Conservation (phyloP, 495 filamentous ascomycete genomes). For the Cladorrhinum samala region DNA sequence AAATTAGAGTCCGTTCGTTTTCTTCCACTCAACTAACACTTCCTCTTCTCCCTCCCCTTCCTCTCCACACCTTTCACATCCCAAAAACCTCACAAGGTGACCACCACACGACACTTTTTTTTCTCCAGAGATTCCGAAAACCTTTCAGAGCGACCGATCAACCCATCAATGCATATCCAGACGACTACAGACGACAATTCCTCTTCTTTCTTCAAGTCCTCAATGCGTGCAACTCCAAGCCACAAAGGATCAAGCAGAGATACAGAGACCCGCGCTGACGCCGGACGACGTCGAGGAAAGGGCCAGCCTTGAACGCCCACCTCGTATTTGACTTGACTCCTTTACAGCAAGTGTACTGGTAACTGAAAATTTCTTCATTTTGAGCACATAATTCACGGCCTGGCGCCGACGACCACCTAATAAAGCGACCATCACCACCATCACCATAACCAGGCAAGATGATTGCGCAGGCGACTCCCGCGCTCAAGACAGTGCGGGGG, state of each 20-base stretch:
- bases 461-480: conserved; percentile 48
- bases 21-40: too few species aligned
- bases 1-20: too few species aligned
- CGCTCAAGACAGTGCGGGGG: conserved; percentile 67
- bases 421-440: neutral
- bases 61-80: neutral
- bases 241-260: conserved; percentile 34
- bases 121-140: conserved; percentile 6
- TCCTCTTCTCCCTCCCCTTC: neutral
- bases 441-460: conserved; percentile 21
- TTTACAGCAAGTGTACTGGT: too few species aligned
- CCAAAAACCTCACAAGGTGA: neutral
- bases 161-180: conserved; percentile 42
- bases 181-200: conserved; percentile 34
- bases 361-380: neutral
- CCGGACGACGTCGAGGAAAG: conserved; percentile 45
- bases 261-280: conserved; percentile 41
- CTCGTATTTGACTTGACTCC: conserved; percentile 7
- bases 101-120: neutral
- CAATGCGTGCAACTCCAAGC: conserved; percentile 40
- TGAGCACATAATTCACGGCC: neutral
- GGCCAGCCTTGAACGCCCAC: conserved; percentile 29
- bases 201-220: conserved; percentile 40
- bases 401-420: neutral
- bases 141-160: neutral